Percentiles rank a stretch among this genome's conserved stretches.
Evolutionary conservation across 192 early-diverging fungal genomes (phyloP).

Genomic region (Lunasporangiospora selenospora): DNA sequence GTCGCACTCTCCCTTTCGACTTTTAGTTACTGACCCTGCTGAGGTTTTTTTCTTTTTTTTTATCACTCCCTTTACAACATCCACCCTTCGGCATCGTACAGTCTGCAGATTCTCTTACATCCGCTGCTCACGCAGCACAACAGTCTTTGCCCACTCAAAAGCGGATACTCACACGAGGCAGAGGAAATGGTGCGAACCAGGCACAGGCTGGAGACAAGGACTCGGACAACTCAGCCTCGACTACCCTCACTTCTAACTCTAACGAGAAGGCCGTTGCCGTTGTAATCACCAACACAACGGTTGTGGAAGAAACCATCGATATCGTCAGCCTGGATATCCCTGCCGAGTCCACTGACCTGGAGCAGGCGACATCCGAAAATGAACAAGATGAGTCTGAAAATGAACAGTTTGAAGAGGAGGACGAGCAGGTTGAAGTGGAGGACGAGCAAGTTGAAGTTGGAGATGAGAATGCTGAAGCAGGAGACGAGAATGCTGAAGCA

Average conservation of each 20-base stretch:
- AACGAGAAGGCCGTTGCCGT: neutral
- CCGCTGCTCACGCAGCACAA: conserved; percentile 12
- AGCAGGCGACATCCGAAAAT: too few relatives aligned
- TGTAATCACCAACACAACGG: neutral
- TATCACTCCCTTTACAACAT: neutral
- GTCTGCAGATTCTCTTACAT: conserved; percentile 31
- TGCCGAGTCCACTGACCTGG: too few relatives aligned
- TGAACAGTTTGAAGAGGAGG: conserved; percentile 25
- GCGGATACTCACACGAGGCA: neutral
- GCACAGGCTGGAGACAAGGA: too few relatives aligned
- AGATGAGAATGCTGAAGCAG: too few relatives aligned
- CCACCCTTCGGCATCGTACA: neutral
- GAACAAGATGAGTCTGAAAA: conserved; percentile 15
- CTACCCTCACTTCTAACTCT: neutral
- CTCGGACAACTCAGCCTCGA: neutral
- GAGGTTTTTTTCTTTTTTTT: neutral
- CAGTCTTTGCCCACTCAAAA: conserved; percentile 9
- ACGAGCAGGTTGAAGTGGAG: too few relatives aligned
- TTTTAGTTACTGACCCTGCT: neutral
- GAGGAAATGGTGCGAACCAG: too few relatives aligned
- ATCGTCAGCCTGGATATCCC: conserved; percentile 26
- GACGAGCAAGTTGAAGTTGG: too few relatives aligned
- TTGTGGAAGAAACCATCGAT: conserved; percentile 26
- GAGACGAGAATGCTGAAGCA: too few relatives aligned
- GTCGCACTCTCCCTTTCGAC: neutral